These are phyloP conservation scores for Solanum pinnatisectum DNA, from an alignment of 257 asterid species.

Conservation along the genomic window DNA sequence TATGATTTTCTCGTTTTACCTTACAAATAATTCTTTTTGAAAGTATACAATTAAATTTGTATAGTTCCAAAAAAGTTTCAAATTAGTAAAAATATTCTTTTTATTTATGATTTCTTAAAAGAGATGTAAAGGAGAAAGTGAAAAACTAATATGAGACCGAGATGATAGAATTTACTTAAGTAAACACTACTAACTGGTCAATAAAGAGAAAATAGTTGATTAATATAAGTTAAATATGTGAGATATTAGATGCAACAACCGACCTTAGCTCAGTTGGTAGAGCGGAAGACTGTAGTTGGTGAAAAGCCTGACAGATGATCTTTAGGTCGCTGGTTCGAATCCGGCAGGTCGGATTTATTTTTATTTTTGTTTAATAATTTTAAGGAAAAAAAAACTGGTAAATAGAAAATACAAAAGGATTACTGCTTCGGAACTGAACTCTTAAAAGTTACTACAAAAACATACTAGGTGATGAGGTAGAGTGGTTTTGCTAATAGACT, in stretches of 20 bases:
- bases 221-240: fast-evolving
- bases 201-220: background rate
- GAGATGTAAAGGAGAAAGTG: background rate
- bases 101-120: background rate
- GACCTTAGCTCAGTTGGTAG: conserved; percentile 8
- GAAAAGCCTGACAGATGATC: background rate
- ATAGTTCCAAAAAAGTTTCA: background rate
- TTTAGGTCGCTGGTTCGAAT: conserved; percentile 4
- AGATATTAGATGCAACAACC: fast-evolving
- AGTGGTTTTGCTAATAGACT: background rate
- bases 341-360: conserved; percentile 10
- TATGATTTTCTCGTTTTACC: too few relatives aligned
- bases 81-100: too few relatives aligned
- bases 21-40: too few relatives aligned
- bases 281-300: conserved; percentile 3
- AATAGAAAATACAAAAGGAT: background rate
- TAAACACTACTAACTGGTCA: background rate
- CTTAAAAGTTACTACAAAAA: background rate
- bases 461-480: background rate
- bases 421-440: too few relatives aligned
- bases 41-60: background rate
- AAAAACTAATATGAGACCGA: too few relatives aligned
- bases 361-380: background rate
- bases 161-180: background rate
- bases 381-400: too few relatives aligned